Conservation (phyloP, 495 filamentous ascomycete species). For the Podospora fimiseda region DNA sequence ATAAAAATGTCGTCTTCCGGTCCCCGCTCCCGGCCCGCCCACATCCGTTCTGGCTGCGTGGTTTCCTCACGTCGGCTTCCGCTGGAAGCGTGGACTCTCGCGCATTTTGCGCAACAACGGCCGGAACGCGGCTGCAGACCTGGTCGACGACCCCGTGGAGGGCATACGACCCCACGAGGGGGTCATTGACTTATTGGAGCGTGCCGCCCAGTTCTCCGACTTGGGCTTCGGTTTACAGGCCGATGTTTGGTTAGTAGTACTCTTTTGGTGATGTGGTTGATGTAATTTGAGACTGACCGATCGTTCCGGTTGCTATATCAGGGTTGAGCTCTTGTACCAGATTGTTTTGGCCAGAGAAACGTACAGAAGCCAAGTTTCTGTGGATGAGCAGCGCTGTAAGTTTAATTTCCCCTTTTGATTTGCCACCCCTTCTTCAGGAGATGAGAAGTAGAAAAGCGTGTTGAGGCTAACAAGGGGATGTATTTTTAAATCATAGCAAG, state of each 20-base stretch:
- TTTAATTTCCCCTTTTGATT: neutral
- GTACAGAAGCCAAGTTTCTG: neutral
- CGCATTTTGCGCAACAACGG: neutral
- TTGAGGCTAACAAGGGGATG: neutral
- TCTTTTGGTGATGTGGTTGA: neutral
- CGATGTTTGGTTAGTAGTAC: conserved; percentile 3
- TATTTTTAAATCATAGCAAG: neutral
- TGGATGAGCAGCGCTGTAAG: neutral
- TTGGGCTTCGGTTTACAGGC: neutral
- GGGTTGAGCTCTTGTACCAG: conserved; percentile 2
- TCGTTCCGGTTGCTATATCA: neutral
- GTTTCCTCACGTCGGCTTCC: conserved; percentile 3
- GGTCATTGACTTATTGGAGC: neutral
- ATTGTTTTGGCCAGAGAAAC: neutral
- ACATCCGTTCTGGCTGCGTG: neutral
- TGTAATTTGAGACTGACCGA: neutral
- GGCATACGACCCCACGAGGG: conserved; percentile 5
- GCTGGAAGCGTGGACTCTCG: neutral
- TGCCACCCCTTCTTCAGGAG: no score
- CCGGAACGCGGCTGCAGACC: neutral
- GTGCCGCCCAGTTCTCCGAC: neutral
- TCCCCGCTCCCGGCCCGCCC: no score
- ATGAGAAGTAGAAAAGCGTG: neutral
- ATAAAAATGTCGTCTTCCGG: no score
- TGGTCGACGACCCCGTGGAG: neutral